Base-by-base conservation (phyloP, 176 grass and related monocot genomes). In the Musa itinerans region DNA sequence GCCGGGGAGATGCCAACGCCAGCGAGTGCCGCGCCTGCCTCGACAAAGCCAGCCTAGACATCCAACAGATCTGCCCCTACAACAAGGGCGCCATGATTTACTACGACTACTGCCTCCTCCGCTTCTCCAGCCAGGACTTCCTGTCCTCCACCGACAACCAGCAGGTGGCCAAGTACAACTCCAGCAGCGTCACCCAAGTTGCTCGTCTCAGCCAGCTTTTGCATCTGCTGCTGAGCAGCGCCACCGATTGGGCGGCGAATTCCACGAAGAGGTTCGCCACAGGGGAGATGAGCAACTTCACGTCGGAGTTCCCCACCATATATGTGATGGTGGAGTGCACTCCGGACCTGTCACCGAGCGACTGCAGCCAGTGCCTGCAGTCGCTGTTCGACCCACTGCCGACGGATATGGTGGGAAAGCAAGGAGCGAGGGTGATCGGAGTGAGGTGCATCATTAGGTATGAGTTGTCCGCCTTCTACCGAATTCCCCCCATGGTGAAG, bases 1-100 rank as follows among this genome's bases (percentile, higher is more conserved):
- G 90, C 76, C 82, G 82, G 0, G 89, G 89, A 1, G 89, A 87
- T 52, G 19, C 9, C 56, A 66, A 79, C 71, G 65, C 84, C 53
- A 67, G 71, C 2, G 72, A 43, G 49, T 89, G 90, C 58, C 22
- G 17, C 49, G 65, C 56, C 17, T 89, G 78, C 81, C 29, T 89
- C 43, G 1, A 59, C 68, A 63, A 29, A 58, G 80, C 84, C 19
- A 72, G 81, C 1, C 11, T 48, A 52, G 76, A 83, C 43, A 66
- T 80, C 8, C 52, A 4, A 2, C 49, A 24, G 59, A 55, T 74
- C 3, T 74, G 72, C 72, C 72, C 72, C 21, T 17, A 6, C 52
- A 11, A 43, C 24, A 74, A 34, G 53, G 52, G 9, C 11, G 52
- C 22, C 7, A 17, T 10, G 10, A 1, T 74, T 0, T 74, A 54